Evolutionary conservation across 1,139 yeast species (phyloP).

Genomic region (Debaryomyces sp.): DNA sequence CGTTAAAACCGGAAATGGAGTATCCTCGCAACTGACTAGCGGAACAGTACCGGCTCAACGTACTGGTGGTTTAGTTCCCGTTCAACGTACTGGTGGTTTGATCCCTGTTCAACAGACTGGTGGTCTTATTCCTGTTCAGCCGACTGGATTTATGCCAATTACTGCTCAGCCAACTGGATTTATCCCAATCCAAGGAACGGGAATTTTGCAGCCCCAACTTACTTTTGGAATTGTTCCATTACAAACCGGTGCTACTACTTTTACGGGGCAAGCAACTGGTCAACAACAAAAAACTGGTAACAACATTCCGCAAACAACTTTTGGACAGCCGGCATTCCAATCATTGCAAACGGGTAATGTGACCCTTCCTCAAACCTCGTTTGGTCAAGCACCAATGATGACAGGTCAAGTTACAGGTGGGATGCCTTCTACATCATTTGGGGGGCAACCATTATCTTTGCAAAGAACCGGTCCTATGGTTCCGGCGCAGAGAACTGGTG

Average conservation of each 20-base stretch:
- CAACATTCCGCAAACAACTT: slow-evolving; percentile 46
- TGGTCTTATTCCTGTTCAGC: slow-evolving; percentile 49
- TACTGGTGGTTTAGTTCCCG: slow-evolving; percentile 52
- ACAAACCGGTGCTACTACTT: slow-evolving; percentile 52
- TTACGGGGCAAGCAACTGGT: slow-evolving; percentile 34
- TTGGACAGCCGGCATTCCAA: slow-evolving; percentile 34
- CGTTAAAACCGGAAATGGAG: slow-evolving; percentile 46
- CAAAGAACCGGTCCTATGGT: slow-evolving; percentile 22
- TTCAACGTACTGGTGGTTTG: slow-evolving; percentile 55
- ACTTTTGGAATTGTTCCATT: slow-evolving; percentile 48
- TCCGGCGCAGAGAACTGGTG: slow-evolving; percentile 25
- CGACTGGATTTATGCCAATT: slow-evolving; percentile 60
- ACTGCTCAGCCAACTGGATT: slow-evolving; percentile 52
- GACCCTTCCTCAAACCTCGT: slow-evolving; percentile 47
- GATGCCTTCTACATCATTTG: slow-evolving; percentile 32
- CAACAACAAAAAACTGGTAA: slow-evolving; percentile 47
- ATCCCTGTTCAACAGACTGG: slow-evolving; percentile 37
- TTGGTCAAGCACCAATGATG: slow-evolving; percentile 39
- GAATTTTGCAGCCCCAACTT: slow-evolving; percentile 42
- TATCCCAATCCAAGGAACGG: slow-evolving; percentile 60
- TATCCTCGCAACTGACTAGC: slow-evolving; percentile 41
- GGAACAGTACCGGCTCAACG: slow-evolving; percentile 49
- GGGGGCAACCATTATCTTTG: slow-evolving; percentile 20
- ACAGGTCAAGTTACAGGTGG: slow-evolving; percentile 36
- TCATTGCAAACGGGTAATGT: slow-evolving; percentile 40